Evolutionary conservation across 305 asterid species (phyloP).

Genomic region (Euphrasia arctica): DNA sequence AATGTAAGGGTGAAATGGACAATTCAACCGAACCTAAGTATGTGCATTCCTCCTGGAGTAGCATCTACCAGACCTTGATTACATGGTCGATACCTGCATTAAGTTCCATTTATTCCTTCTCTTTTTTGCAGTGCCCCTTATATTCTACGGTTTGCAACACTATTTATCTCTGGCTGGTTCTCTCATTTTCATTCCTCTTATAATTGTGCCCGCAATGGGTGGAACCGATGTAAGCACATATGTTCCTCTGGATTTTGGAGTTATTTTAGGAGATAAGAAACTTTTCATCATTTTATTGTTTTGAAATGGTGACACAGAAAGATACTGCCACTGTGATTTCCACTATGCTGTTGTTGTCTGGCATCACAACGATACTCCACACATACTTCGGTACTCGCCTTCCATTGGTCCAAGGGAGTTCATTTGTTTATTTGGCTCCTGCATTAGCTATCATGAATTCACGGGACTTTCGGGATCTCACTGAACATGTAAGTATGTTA

Average conservation of each 20-base stretch:
- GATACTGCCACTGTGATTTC: slow-evolving; percentile 93
- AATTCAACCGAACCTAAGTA: too few species aligned
- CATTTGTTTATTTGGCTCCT: slow-evolving; percentile 94
- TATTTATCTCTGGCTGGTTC: slow-evolving; percentile 95
- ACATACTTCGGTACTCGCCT: slow-evolving; percentile 87
- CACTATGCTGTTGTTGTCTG: slow-evolving; percentile 87
- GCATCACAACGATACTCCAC: slow-evolving; percentile 79
- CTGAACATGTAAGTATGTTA: slow-evolving; percentile 71
- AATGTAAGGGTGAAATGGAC: too few species aligned
- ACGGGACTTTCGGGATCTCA: slow-evolving; percentile 78
- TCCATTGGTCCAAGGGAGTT: slow-evolving; percentile 98
- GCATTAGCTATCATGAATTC: slow-evolving; percentile 88
- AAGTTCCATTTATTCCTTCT: slow-evolving; percentile 23
- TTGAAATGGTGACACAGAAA: slow-evolving; percentile 63
- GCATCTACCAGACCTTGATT: too few species aligned
- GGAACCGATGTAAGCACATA: slow-evolving; percentile 85
- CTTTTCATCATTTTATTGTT: not conserved
- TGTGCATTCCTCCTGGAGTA: too few species aligned
- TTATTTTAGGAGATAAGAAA: slow-evolving; percentile 1
- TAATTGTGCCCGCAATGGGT: slow-evolving; percentile 90
- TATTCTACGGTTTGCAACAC: slow-evolving; percentile 87
- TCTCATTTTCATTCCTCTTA: slow-evolving; percentile 85
- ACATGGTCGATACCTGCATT: not conserved
- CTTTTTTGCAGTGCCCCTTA: slow-evolving; percentile 56
- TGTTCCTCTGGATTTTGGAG: slow-evolving; percentile 16